Conservation (phyloP, 2,329 filamentous ascomycete species). For the Sclerotinia glacialis region DNA sequence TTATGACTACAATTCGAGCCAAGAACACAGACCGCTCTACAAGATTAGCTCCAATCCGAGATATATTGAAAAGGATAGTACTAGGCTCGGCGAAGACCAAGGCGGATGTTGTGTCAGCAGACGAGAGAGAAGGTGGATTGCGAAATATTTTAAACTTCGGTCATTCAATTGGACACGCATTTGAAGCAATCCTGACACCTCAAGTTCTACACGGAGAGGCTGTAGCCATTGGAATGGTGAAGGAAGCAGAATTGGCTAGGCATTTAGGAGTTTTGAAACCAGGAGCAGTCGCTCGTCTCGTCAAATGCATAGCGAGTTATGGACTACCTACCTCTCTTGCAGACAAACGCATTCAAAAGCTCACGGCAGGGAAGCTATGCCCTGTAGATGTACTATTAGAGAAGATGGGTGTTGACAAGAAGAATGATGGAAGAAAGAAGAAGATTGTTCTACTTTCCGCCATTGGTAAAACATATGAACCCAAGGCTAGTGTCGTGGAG, state of each 20-base stretch:
- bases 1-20: constrained; percentile 69
- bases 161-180: constrained; percentile 95
- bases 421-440: constrained; percentile 93
- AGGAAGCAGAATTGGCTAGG: constrained; percentile 89
- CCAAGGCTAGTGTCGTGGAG: constrained; percentile 82
- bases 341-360: constrained; percentile 76
- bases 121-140: constrained; percentile 90
- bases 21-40: constrained; percentile 50
- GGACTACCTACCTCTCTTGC: constrained; percentile 80
- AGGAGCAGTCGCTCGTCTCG: constrained; percentile 81
- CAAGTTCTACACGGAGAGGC: constrained; percentile 95
- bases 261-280: constrained; percentile 82
- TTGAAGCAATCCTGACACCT: constrained; percentile 91
- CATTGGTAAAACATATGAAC: constrained; percentile 85
- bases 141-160: constrained; percentile 96
- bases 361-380: constrained; percentile 84
- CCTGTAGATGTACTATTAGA: constrained; percentile 79
- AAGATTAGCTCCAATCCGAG: constrained; percentile 67
- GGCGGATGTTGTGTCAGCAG: constrained; percentile 87
- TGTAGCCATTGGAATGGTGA: constrained; percentile 97
- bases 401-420: constrained; percentile 98
- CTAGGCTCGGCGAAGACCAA: constrained; percentile 90
- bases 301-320: constrained; percentile 94
- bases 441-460: constrained; percentile 90
- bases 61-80: constrained; percentile 70